Percentiles rank a stretch among this genome's conserved stretches.
phyloP scores from a whole-genome alignment of 352 stramenopile genomes.

The Phytophthora syringae region DNA sequence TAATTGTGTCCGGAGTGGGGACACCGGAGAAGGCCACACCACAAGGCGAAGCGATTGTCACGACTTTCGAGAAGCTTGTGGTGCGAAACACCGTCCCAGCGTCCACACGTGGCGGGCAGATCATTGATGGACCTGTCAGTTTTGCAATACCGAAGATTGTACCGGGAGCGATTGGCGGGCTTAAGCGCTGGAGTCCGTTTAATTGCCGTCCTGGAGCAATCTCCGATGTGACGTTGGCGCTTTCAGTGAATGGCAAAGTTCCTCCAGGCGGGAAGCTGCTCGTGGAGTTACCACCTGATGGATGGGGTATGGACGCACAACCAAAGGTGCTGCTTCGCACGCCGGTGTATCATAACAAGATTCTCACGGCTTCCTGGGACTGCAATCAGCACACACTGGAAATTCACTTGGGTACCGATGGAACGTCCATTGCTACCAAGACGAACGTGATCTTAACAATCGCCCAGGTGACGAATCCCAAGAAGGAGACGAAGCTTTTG shows the following conservation, averaged over 20 bases:
- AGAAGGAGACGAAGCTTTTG: conserved; percentile 47
- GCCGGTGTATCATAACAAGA: conserved; percentile 36
- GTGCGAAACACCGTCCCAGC: conserved; percentile 52
- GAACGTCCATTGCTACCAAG: conserved; percentile 35
- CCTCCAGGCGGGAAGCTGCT: conserved; percentile 50
- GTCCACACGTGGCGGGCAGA: conserved; percentile 67
- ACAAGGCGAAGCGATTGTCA: conserved; percentile 54
- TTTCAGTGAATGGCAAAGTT: conserved; percentile 48
- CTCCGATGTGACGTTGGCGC: conserved; percentile 65
- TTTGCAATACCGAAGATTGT: conserved; percentile 62
- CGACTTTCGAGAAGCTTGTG: conserved; percentile 69
- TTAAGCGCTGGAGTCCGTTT: conserved; percentile 63
- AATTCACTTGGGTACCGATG: conserved; percentile 40
- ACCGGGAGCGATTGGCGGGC: conserved; percentile 50
- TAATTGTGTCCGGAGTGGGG: conserved; percentile 59
- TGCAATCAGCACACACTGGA: conserved; percentile 63
- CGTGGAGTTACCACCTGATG: conserved; percentile 54
- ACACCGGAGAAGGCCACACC: conserved; percentile 65
- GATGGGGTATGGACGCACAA: conserved; percentile 65
- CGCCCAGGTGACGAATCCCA: conserved; percentile 55
- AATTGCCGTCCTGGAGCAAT: conserved; percentile 53
- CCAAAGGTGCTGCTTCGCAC: conserved; percentile 54
- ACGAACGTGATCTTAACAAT: conserved; percentile 52
- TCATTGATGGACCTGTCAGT: conserved; percentile 58
- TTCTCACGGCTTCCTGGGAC: conserved; percentile 46